These are phyloP conservation scores for Cajanus cajan DNA, from an alignment of 306 rosid species.

Conservation along the genomic window DNA sequence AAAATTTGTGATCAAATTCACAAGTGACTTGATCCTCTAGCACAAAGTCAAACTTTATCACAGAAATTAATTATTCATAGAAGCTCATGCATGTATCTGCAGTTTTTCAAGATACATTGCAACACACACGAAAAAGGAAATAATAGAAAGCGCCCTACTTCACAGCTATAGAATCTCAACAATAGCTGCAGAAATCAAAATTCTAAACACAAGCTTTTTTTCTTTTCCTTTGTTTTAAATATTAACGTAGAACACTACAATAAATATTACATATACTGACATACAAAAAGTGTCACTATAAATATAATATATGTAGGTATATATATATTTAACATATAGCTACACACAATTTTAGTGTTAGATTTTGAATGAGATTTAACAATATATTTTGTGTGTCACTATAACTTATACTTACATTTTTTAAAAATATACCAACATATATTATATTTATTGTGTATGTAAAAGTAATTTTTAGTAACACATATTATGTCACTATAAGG, in stretches of 20 bases:
- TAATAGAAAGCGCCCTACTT: neutral
- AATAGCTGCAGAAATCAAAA: neutral
- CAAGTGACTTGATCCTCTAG: neutral
- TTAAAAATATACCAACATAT: no score
- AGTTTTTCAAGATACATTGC: neutral
- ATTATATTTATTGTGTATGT: no score
- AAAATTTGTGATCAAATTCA: neutral
- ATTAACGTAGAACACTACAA: neutral
- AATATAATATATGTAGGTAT: no score
- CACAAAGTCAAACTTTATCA: conserved; percentile 26
- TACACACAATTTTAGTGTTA: no score
- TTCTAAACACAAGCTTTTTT: neutral
- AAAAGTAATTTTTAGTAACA: no score
- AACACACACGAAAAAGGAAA: neutral
- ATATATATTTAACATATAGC: no score
- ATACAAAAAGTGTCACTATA: no score
- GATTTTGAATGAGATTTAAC: no score
- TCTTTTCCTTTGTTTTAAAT: neutral
- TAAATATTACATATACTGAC: no score
- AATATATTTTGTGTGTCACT: no score
- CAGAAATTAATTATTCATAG: neutral
- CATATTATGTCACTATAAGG: no score
- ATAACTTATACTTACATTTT: no score
- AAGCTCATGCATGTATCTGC: conserved; percentile 8
- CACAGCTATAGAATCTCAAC: neutral